Conservation (phyloP, 2,329 filamentous ascomycete species). For the Ilyonectria mors-panacis region DNA sequence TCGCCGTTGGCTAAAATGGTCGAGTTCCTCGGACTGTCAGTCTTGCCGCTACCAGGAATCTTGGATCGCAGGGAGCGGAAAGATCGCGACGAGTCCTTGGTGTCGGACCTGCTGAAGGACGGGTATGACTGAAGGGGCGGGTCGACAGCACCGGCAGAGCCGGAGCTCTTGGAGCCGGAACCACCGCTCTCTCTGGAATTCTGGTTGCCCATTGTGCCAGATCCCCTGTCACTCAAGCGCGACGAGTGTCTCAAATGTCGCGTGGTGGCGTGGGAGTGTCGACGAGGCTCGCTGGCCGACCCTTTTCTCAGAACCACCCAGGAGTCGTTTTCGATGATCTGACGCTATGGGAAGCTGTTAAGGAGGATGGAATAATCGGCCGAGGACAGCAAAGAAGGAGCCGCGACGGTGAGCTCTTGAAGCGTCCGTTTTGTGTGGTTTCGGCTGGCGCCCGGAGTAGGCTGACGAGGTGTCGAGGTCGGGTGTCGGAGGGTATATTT, state of each 20-base stretch:
- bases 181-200: constrained; percentile 72
- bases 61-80: constrained; percentile 90
- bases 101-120: constrained; percentile 93
- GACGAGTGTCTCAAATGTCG: constrained; percentile 49
- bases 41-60: constrained; percentile 81
- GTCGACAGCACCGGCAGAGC: constrained; percentile 60
- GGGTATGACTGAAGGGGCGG: constrained; percentile 82
- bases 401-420: constrained; percentile 61
- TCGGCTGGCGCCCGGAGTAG: constrained; percentile 48
- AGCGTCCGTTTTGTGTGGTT: constrained; percentile 65
- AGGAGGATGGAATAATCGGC: constrained; percentile 68
- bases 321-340: constrained; percentile 29
- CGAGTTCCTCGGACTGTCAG: constrained; percentile 87
- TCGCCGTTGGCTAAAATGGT: constrained; percentile 76
- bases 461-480: constrained; percentile 39
- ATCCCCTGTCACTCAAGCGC: constrained; percentile 40
- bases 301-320: constrained; percentile 33
- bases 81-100: constrained; percentile 91
- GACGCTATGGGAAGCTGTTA: constrained; percentile 53
- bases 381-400: constrained; percentile 65
- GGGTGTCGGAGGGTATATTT: constrained; percentile 41
- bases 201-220: constrained; percentile 79
- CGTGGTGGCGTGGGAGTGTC: constrained; percentile 45
- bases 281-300: constrained; percentile 41
- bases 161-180: constrained; percentile 65